Base-by-base conservation (phyloP, 306 rosid species). In the Pyrus bretschneideri region DNA sequence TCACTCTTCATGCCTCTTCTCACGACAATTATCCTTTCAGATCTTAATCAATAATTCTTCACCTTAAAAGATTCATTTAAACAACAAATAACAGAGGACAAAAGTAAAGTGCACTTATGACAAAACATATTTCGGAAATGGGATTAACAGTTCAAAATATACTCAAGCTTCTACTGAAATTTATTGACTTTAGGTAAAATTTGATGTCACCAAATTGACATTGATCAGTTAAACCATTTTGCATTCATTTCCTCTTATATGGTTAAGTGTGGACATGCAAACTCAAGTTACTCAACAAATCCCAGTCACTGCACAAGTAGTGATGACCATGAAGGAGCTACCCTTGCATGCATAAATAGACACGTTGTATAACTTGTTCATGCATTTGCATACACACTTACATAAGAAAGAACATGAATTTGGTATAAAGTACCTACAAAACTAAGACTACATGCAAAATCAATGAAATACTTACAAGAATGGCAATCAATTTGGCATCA, bases 401-500 rank as follows among this genome's bases (percentile, higher is more conserved):
- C 18, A 63, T n/a, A 67, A 67, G 31, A 40, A 38, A 67, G 51
- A 51, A 35, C n/a, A 51, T 67, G 52, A 21, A 67, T 49, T 21
- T 67, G 17, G 52, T 35, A 65, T 17, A 33, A 9, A 5, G 23
- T 18, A 31, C 40, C 63, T 23, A 70, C 11, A 8, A 63, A 54
- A 64, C 21, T 59, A 59, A 19, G 55, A 38, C 13, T 11, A 30
- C 18, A 45, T 17, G 40, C 6, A 14, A 77, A 65, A 57, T 66
- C 31, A 70, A 57, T 22, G 51, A 21, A 76, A 64, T 17, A 80
- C 93, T 89, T 86, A 94, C 97, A 79, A 92, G 86, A 80, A 95
- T 76, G 62, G 96, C 96, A 4, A 95, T 87, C 79, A 95, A 78
- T 85, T 95, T 92, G 71, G 90, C 77, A 84, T 95, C 98, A 62